Base-by-base conservation (phyloP, 768 basidiomycete species). In the Butyriboletus loyo region DNA sequence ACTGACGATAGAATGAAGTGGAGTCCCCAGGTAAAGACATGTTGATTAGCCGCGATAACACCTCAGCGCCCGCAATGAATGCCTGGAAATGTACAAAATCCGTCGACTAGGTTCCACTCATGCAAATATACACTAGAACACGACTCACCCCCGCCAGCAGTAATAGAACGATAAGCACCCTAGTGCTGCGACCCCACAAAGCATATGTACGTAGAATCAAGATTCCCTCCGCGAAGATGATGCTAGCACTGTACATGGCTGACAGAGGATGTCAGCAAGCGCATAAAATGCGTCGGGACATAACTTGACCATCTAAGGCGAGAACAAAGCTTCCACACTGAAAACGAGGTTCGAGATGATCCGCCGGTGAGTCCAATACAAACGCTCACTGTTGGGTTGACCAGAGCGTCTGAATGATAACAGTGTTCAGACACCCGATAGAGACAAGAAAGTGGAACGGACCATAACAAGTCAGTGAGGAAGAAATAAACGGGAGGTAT, bases 171-270 rank as follows among this genome's bases (percentile, higher is more conserved):
- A 43, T 4, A 1, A 66, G 55, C 2, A 62, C 43, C 13, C 30
- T 60, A 45, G 27, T 52, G 30, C 39, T 65, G 25, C 57, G 59
- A 47, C 53, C 54, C 60, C 64, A 66, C 45, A 66, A 39, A 25
- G 64, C 63, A 19, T 62, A 67, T 19, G 65, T 67, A 30, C 64
- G 66, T 1, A 67, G 43, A 22, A 67, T 67, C 42, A 66, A 55
- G 21, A 67, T 53, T 7, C 42, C 60, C 49, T 58, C 57, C 0
- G 60, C 41, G 14, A 51, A 47, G 15, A 66, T 19, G 19, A 62
- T 31, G n/a, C 63, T 56, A 13, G 44, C 43, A 24, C 2, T 54
- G 43, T 54, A 67, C 3, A 56, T 22, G 17, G 28, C 61, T 66
- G 36, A 35, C n/a, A 10, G 11, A 21, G 11, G 15, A 22, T 19